Percentiles rank a stretch among this genome's conserved stretches.
Evolutionary conservation across 208 protist species (phyloP).

Genomic region (Trypanosoma caninum): DNA sequence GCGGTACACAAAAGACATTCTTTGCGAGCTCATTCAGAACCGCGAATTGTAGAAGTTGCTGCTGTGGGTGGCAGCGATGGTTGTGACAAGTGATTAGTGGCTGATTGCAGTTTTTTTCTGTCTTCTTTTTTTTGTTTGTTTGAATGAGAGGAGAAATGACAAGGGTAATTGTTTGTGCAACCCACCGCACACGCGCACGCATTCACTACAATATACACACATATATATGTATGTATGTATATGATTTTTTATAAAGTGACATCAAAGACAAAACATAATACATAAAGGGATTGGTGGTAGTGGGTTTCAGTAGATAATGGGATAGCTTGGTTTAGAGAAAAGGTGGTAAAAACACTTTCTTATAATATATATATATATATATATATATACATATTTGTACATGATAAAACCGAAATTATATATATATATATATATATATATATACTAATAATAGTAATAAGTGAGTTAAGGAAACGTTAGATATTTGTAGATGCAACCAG

Average conservation of each 20-base stretch:
- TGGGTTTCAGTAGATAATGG: background rate
- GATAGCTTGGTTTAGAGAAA: background rate
- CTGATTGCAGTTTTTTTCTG: no score
- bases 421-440: constrained; percentile 5
- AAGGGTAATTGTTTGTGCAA: no score
- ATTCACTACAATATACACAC: no score
- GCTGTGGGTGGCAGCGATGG: background rate
- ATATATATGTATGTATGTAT: no score
- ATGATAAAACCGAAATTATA: background rate
- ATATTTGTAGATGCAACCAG: no score
- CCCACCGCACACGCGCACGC: no score
- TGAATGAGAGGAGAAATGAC: no score
- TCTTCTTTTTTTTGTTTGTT: no score
- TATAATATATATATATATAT: constrained; percentile 9
- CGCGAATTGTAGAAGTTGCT: constrained; percentile 24
- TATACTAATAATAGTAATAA: background rate
- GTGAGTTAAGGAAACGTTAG: no score
- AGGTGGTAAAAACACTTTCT: background rate
- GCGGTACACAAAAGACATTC: constrained; percentile 37
- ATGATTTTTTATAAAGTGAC: no score
- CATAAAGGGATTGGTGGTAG: background rate
- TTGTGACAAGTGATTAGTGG: no score
- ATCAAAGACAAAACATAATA: no score
- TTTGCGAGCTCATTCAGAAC: constrained; percentile 36
- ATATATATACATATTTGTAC: constrained; percentile 4